Base-by-base conservation (phyloP, 177 flowering plant species). In the Vitis hybrid region DNA sequence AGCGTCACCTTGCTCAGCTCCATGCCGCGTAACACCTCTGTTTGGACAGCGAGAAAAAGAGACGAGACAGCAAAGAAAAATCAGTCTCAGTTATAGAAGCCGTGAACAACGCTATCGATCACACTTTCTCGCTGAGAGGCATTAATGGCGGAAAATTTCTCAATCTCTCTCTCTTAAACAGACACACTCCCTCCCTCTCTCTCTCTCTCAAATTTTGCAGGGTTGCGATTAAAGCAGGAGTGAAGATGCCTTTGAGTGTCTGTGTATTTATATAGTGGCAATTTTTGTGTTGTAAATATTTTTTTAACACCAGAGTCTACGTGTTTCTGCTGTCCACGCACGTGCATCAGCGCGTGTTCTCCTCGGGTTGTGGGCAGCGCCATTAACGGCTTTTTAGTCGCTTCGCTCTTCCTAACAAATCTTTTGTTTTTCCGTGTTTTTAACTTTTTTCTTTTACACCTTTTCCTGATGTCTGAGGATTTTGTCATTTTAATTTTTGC, bases 1-100 rank as follows among this genome's bases (percentile, higher is more conserved):
- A 84, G 68, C 1, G 97, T 89, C 8, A 83, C 75, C 72, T 82
- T 81, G 66, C 85, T 86, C 31, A 87, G 77, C 50, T 88, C 93
- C 90, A 83, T 87, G 29, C 19, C 26, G 9, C 18, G 6, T 8
- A 13, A 10, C 14, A 14, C 8, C 2, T 22, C 34, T 57, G 57
- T n/a, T 45, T 59, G 18, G 12, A 52, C 16, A 49, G 65, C 22
- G 29, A 61, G 22, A 26, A 39, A 19, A 29, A 7, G 26, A 57
- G 13, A 57, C 18, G 2, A n/a, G 0, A 22, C 18, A 57, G 22
- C 59, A 57, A 19, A 16, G 59, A 57, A 22, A 57, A 19, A 8
- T 15, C 16, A 39, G 53, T 22, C 53, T 16, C 16, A 4, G 72
- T 53, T 57, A 12, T 11, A 55, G 13, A 50, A 57, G 58, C 68